Evolutionary conservation across 345 rosid species (phyloP).

Genomic region (Populus euphratica): DNA sequence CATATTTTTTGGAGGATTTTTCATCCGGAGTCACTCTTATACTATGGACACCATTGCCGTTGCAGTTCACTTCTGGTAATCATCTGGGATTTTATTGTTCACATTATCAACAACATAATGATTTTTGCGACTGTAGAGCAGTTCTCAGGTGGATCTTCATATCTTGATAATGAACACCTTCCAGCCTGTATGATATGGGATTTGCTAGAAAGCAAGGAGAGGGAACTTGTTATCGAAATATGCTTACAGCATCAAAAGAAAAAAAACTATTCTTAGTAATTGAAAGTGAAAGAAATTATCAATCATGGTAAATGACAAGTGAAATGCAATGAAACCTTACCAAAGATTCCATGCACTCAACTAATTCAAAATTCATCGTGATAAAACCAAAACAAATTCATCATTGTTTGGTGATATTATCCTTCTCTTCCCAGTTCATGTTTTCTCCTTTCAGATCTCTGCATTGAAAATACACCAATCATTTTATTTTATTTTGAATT

Average conservation of each 20-base stretch:
- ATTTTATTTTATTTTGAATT: slow-evolving; percentile 15
- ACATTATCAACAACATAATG: not conserved
- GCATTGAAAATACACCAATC: not conserved
- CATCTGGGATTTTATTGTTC: not conserved
- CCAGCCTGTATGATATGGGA: not conserved
- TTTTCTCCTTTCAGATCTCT: not conserved
- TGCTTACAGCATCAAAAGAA: not conserved
- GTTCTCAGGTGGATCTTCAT: not conserved
- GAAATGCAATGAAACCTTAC: not conserved
- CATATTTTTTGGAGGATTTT: slow-evolving; percentile 95
- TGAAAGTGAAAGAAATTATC: not conserved
- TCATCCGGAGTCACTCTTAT: slow-evolving; percentile 96
- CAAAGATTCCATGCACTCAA: not conserved
- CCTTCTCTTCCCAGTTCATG: not conserved
- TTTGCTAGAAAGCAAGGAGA: not conserved
- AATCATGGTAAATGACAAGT: not conserved
- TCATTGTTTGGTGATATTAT: not conserved
- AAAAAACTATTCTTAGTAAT: not conserved
- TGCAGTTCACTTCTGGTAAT: slow-evolving; percentile 95
- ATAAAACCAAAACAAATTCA: not conserved
- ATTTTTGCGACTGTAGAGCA: not conserved
- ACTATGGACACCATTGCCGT: slow-evolving; percentile 98
- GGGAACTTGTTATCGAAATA: not conserved
- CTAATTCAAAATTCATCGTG: not conserved
- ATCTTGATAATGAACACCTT: not conserved